phyloP scores from a whole-genome alignment of 257 asterid genomes.

The Datura wrightii region DNA sequence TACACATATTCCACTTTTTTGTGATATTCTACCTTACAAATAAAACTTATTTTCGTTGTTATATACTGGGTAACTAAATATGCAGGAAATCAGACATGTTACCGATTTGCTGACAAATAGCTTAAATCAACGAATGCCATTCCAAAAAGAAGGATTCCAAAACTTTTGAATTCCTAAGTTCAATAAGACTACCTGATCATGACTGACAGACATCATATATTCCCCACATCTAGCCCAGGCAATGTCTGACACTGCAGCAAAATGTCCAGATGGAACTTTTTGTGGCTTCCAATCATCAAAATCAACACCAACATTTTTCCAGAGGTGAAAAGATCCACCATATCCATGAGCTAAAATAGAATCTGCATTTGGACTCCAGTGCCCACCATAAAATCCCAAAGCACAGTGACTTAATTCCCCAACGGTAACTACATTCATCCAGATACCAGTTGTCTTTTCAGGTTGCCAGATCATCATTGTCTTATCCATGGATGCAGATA shows the following conservation, averaged over 20 bases:
- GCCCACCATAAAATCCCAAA: conserved; percentile 95
- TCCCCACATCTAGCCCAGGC: conserved; percentile 84
- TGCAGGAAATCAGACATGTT: neutral
- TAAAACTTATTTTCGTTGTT: neutral
- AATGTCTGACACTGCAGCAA: conserved; percentile 85
- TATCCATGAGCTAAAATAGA: conserved; percentile 92
- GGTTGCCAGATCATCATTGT: conserved; percentile 99
- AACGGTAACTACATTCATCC: conserved; percentile 97
- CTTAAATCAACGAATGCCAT: neutral
- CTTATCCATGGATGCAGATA: conserved; percentile 98
- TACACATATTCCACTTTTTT: neutral
- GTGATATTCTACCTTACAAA: neutral
- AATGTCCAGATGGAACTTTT: conserved; percentile 97
- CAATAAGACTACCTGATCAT: conserved; percentile 76
- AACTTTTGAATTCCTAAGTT: neutral
- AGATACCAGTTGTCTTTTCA: conserved; percentile 89
- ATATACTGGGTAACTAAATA: neutral
- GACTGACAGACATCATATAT: conserved; percentile 87
- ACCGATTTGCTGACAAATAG: neutral
- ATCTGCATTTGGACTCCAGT: conserved; percentile 81
- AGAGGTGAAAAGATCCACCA: conserved; percentile 93
- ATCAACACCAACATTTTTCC: conserved; percentile 80
- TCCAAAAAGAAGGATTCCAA: neutral
- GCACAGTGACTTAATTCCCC: conserved; percentile 97
- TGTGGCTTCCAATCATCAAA: conserved; percentile 94